Base-by-base conservation (phyloP, 345 rosid genomes). In the Citrus inodora region DNA sequence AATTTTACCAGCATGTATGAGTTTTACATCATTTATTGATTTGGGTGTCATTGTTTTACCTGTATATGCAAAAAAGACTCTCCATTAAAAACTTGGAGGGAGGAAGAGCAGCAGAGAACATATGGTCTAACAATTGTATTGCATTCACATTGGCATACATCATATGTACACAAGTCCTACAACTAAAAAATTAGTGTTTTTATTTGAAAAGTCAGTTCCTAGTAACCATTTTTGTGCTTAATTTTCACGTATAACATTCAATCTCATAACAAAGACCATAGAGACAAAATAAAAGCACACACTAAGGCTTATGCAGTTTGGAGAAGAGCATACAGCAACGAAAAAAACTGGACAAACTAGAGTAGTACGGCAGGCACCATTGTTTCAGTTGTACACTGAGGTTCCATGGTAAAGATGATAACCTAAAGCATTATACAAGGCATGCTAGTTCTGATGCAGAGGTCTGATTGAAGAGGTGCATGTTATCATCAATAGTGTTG, bases 1-100 rank as follows among this genome's bases (percentile, higher is more conserved):
- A 70, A 86, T 42, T 79, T 83, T 83, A 65, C 88, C 86, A 71
- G 85, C 88, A 66, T 83, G 83, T 79, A 86, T 86, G 27, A 86
- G 80, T 76, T 86, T 86, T 80, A 86, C 40, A 73, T 86, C 85
- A 64, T 79, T 81, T 65, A 79, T 55, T 24, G 83, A 81, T 73
- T 83, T 86, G 72, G 86, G 86, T 32, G 40, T 32, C 28, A 79
- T 62, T 56, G 83, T 76, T 69, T 79, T 86, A 27, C 33, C 88
- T 86, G 86, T 46, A 73, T 65, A 65, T 19, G 66, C 70, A 71
- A 79, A 59, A 67, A 64, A 3, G 51, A 46, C 51, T 46, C 11
- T 58, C 37, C 67, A 79, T 68, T 30, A 71, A 35, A 42, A 76
- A 62, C 38, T 67, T 65, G 58, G 51, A 76, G 17, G 60, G 17